These are phyloP conservation scores for Penicillium sp. DNA, from an alignment of 2,329 filamentous ascomycete genomes.

Conservation along the genomic window DNA sequence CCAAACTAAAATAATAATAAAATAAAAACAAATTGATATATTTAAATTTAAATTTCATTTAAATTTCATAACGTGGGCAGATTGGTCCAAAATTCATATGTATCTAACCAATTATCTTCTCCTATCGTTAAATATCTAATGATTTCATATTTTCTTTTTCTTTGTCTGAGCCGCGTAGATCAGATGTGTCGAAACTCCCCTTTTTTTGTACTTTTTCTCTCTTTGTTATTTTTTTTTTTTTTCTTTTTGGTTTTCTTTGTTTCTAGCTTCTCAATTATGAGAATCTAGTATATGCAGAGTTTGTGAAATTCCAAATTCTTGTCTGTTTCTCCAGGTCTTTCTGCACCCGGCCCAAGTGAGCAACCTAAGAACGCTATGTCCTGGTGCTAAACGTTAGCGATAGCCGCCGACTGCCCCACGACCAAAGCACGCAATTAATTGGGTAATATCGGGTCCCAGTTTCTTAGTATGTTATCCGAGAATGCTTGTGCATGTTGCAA, in stretches of 20 bases:
- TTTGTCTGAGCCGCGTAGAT: slow-evolving; percentile 13
- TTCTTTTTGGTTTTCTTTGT: slow-evolving; percentile 1
- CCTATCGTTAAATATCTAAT: slow-evolving; percentile 3
- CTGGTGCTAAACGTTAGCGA: slow-evolving; percentile 11
- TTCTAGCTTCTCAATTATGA: neutral
- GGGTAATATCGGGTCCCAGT: neutral
- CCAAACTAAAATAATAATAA: no score
- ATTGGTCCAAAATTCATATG: slow-evolving; percentile 12
- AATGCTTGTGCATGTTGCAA: neutral
- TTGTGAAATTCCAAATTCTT: slow-evolving; percentile 3
- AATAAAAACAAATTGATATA: neutral
- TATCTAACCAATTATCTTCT: neutral
- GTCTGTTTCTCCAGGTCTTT: neutral
- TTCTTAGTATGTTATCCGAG: neutral
- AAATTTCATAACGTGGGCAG: slow-evolving; percentile 4
- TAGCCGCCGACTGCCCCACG: slow-evolving; percentile 12
- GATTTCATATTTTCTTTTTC: slow-evolving; percentile 3
- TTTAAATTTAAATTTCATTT: neutral
- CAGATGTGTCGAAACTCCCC: slow-evolving; percentile 9
- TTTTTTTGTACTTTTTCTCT: neutral
- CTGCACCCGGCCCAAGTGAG: neutral
- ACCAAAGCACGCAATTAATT: slow-evolving; percentile 6
- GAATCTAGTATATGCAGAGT: neutral
- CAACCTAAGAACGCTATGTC: slow-evolving; percentile 6
- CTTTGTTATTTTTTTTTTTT: neutral